Conservation (phyloP, 495 filamentous ascomycete species). For the Astrocystis sublimbata region DNA sequence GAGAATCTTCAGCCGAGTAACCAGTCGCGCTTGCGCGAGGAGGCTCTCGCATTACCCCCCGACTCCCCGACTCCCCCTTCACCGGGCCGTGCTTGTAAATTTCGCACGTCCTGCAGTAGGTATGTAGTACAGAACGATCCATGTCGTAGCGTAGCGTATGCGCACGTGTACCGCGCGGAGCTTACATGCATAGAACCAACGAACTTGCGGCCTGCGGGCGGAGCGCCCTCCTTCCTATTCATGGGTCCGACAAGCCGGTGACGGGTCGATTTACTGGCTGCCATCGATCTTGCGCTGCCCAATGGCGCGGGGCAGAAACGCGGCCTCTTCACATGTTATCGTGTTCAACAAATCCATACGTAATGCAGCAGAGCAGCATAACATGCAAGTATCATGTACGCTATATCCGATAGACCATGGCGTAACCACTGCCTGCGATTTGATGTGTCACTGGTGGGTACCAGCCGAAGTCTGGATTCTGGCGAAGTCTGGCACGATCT, state of each 20-base stretch:
- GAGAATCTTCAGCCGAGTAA: neutral
- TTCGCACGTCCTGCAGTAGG: neutral
- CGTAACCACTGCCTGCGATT: too few relatives aligned
- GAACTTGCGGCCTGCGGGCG: constrained; percentile 4
- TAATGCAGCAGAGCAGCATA: constrained; percentile 6
- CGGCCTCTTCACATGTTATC: neutral
- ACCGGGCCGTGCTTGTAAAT: neutral
- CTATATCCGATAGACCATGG: neutral
- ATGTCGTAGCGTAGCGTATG: neutral
- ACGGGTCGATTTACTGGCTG: neutral
- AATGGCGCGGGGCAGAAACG: neutral
- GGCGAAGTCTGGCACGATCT: constrained; percentile 1
- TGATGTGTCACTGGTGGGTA: too few relatives aligned
- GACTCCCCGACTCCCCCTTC: too few relatives aligned
- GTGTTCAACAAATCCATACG: neutral
- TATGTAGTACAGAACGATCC: neutral
- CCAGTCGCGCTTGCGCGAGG: neutral
- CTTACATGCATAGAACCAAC: constrained; percentile 5
- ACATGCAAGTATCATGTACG: too few relatives aligned
- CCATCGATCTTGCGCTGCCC: neutral
- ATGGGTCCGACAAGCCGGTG: neutral
- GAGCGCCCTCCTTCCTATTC: constrained; percentile 6
- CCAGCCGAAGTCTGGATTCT: neutral
- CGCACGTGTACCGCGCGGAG: constrained; percentile 3
- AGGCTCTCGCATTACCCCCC: neutral